Base-by-base conservation (phyloP, 2,329 filamentous ascomycete genomes). In the Simplicillium aogashimaense region DNA sequence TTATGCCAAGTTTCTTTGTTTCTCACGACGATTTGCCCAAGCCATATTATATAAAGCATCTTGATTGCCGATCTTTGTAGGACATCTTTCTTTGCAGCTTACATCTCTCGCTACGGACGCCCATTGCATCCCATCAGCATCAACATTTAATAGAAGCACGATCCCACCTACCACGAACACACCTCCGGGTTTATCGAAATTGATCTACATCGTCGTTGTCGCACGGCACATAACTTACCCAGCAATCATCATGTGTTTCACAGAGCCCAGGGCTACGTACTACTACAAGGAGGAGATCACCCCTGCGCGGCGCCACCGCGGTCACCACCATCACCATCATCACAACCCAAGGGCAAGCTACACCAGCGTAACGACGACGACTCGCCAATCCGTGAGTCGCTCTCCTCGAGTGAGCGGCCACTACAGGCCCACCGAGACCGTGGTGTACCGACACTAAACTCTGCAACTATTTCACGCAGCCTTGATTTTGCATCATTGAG, bases 231-330 rank as follows among this genome's bases (percentile, higher is more conserved):
- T 38, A 7, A 45, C 20, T 25, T 25, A 25, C 20, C 20, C 20
- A 25, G 20, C 20, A 25, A 25, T 25, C 20, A 25, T 25, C 17
- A 75, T 76, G 72, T 76, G 72, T 52, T 72, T 75, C 61, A 53
- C 59, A 40, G 59, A 64, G 43, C 63, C 66, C 40, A 56, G 53
- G 25, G 65, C 62, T 32, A 64, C 64, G 36, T 72, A 76, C 60
- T 76, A 76, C 61, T 73, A 75, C 54, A 66, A 66, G 53, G 68
- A 75, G 58, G 70, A 75, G 48, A 62, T 68, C 47, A 62, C 70
- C 36, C 71, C 71, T 34, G 60, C 65, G 42, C 59, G 67, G 32
- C 60, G 63, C 37, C 56, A 60, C 45, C 53, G 50, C 28, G 55
- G 62, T 33, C 56, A 60, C 29, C 53, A 57, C 13, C 56, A 59